A percentile compares a stretch with the other conserved stretches of the same genome.
These are phyloP conservation scores for Psilocybe mexicana DNA, from an alignment of 1,284 basidiomycete genomes.

Conservation along the genomic window DNA sequence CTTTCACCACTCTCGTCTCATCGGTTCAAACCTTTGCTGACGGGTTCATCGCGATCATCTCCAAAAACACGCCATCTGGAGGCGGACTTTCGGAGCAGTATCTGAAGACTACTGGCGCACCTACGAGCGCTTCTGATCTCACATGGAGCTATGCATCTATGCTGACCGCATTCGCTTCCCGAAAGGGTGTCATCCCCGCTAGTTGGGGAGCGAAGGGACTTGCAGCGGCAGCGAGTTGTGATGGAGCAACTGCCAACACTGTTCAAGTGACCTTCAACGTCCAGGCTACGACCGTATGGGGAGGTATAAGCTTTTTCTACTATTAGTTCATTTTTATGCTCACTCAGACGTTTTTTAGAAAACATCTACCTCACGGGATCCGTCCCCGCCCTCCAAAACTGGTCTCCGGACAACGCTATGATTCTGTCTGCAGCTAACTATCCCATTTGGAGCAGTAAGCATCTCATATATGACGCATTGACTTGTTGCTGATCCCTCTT, in stretches of 20 bases:
- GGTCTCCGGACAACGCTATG: conserved; percentile 64
- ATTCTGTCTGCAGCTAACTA: conserved; percentile 57
- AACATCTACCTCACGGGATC: conserved; percentile 73
- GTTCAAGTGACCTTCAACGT: conserved; percentile 68
- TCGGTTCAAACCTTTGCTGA: conserved; percentile 57
- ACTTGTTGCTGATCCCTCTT: background rate
- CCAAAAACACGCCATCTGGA: conserved; percentile 54
- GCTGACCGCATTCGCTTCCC: conserved; percentile 52
- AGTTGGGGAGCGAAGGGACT: conserved; percentile 71
- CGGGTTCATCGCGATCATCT: conserved; percentile 54
- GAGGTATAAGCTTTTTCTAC: background rate
- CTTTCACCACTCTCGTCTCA: conserved; percentile 45
- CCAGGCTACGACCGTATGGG: conserved; percentile 49
- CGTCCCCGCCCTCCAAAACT: conserved; percentile 56
- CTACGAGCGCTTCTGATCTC: conserved; percentile 55
- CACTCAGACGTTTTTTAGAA: conserved; percentile 40
- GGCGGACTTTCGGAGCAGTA: conserved; percentile 63
- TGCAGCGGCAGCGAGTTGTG: conserved; percentile 43
- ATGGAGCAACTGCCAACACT: conserved; percentile 29
- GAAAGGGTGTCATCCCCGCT: conserved; percentile 42
- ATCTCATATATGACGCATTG: background rate
- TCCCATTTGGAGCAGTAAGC: conserved; percentile 71
- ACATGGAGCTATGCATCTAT: conserved; percentile 70
- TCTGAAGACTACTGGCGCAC: conserved; percentile 44
- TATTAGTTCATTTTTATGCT: background rate